Evolutionary conservation across 768 basidiomycete genomes (phyloP).

Genomic region (Dioszegia hungarica): DNA sequence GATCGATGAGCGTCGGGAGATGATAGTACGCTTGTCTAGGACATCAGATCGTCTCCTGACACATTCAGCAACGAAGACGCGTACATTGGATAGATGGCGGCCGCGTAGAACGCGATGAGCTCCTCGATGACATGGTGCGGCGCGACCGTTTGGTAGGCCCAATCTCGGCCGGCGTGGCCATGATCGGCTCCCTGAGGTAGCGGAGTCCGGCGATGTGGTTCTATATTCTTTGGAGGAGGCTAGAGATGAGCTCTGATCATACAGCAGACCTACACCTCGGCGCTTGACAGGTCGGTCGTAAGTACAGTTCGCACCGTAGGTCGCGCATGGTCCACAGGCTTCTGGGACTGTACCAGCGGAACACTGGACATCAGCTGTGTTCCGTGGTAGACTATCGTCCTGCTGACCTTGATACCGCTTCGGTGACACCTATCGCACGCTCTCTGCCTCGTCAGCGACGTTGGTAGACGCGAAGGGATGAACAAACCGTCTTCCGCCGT

Average conservation of each 20-base stretch:
- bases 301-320: slow-evolving; percentile 25
- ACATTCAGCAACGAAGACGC: slow-evolving; percentile 3
- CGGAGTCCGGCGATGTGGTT: not conserved
- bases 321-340: slow-evolving; percentile 24
- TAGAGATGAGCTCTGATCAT: not conserved
- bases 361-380: slow-evolving; percentile 12
- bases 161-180: too few species aligned
- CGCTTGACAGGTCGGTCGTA: slow-evolving; percentile 33
- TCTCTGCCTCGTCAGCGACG: slow-evolving; percentile 4
- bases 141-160: slow-evolving; percentile 13
- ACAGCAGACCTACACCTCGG: slow-evolving; percentile 23
- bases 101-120: slow-evolving; percentile 17
- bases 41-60: not conserved
- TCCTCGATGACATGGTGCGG: slow-evolving; percentile 11
- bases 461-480: not conserved
- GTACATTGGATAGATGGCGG: slow-evolving; percentile 30
- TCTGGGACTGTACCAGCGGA: slow-evolving; percentile 8
- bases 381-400: too few species aligned
- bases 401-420: slow-evolving; percentile 28
- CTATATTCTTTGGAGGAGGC: not conserved
- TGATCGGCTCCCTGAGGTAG: not conserved
- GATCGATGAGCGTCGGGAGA: slow-evolving; percentile 18
- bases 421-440: slow-evolving; percentile 38
- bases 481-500: slow-evolving; percentile 27
- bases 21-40: slow-evolving; percentile 16